Evolutionary conservation across 768 basidiomycete species (phyloP).

Genomic region (Mycena belliarum): DNA sequence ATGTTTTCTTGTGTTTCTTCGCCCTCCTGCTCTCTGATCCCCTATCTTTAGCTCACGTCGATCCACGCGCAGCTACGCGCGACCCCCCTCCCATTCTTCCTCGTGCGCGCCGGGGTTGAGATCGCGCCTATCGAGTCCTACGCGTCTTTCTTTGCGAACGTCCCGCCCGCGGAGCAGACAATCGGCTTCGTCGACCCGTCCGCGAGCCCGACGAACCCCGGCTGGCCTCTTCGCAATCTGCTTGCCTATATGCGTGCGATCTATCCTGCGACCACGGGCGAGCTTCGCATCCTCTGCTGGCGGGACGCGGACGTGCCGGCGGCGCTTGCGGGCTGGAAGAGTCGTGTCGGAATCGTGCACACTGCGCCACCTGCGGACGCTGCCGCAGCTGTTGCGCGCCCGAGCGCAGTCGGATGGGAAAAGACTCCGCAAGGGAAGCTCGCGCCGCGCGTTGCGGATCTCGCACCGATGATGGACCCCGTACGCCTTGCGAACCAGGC

Average conservation of each 20-base stretch:
- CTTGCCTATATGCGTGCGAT: slow-evolving; percentile 75
- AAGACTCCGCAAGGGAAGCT: slow-evolving; percentile 88
- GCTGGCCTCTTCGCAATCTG: slow-evolving; percentile 93
- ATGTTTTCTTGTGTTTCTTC: slow-evolving; percentile 14
- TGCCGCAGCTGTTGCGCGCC: slow-evolving; percentile 31
- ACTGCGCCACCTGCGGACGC: slow-evolving; percentile 26
- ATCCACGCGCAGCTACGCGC: slow-evolving; percentile 53
- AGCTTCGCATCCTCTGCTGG: slow-evolving; percentile 74
- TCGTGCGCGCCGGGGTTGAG: slow-evolving; percentile 46
- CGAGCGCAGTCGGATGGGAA: slow-evolving; percentile 92
- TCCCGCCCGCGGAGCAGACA: slow-evolving; percentile 38
- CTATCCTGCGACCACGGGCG: slow-evolving; percentile 49
- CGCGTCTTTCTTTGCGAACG: slow-evolving; percentile 53
- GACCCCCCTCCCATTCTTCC: slow-evolving; percentile 58
- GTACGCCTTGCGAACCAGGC: slow-evolving; percentile 89
- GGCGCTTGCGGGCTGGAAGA: slow-evolving; percentile 50
- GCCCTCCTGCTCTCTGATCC: not conserved
- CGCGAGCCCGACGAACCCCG: slow-evolving; percentile 68
- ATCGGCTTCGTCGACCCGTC: slow-evolving; percentile 87
- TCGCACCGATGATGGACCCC: slow-evolving; percentile 97
- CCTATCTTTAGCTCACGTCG: slow-evolving; percentile 42
- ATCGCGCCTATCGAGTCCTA: slow-evolving; percentile 60
- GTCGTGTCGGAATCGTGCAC: slow-evolving; percentile 58
- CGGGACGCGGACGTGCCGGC: slow-evolving; percentile 59
- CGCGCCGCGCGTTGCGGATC: slow-evolving; percentile 82